Evolutionary conservation across 768 basidiomycete genomes (phyloP).

Genomic region (Fomitopsis pulvina): DNA sequence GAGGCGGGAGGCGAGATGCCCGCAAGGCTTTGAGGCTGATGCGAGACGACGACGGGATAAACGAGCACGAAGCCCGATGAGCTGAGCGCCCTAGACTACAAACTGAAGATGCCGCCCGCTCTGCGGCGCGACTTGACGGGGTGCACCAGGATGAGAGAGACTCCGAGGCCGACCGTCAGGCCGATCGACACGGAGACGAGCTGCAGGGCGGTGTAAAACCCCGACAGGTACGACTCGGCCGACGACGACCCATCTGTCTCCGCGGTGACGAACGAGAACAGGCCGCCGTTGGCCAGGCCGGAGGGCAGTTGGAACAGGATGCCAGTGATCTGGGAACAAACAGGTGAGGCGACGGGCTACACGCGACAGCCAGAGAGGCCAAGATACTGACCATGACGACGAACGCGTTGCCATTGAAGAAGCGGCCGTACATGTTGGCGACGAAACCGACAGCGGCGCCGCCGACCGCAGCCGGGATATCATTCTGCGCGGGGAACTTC

Average conservation of each 20-base stretch:
- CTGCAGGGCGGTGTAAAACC: constrained; percentile 71
- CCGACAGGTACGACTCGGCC: constrained; percentile 49
- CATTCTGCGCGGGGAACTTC: constrained; percentile 60
- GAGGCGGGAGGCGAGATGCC: background rate
- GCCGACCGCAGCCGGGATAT: constrained; percentile 75
- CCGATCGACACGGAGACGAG: constrained; percentile 74
- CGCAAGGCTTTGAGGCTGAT: background rate
- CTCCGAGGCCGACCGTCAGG: constrained; percentile 72
- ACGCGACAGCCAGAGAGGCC: background rate
- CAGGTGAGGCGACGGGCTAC: background rate
- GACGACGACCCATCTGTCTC: constrained; percentile 42
- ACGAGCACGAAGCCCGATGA: background rate
- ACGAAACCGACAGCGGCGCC: constrained; percentile 78
- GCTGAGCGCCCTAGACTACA: constrained; percentile 24
- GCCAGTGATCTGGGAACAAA: constrained; percentile 47
- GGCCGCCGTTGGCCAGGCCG: constrained; percentile 73
- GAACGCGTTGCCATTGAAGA: constrained; percentile 70
- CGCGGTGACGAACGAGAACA: constrained; percentile 61
- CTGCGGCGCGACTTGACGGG: constrained; percentile 53
- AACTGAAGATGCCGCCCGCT: constrained; percentile 57
- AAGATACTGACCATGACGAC: constrained; percentile 62
- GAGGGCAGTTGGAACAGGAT: constrained; percentile 84
- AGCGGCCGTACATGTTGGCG: constrained; percentile 69
- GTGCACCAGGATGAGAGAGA: constrained; percentile 60
- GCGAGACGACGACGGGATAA: background rate